These are phyloP conservation scores for Ballota nigra DNA, from an alignment of 257 asterid genomes.

Conservation along the genomic window DNA sequence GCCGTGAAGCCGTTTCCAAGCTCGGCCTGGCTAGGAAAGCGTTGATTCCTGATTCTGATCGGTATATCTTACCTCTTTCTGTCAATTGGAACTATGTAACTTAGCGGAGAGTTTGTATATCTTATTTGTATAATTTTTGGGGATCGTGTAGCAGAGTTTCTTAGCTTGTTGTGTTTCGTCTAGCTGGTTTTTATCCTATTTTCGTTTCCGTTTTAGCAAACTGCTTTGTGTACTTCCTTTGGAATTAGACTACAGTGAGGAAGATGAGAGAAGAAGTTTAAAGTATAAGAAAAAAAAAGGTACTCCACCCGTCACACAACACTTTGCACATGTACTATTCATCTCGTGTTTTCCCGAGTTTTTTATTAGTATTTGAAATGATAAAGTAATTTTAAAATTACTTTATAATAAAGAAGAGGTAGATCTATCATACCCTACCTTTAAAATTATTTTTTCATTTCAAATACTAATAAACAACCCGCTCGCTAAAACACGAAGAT, in stretches of 20 bases:
- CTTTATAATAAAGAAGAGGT: too few relatives aligned
- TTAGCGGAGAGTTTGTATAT: neutral
- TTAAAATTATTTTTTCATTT: too few relatives aligned
- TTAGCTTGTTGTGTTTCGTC: neutral
- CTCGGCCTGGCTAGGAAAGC: conserved; percentile 61
- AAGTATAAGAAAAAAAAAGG: neutral
- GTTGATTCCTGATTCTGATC: conserved; percentile 66
- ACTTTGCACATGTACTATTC: too few relatives aligned
- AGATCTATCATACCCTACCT: too few relatives aligned
- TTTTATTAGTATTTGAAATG: too few relatives aligned
- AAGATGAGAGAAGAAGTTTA: neutral
- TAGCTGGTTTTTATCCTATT: neutral
- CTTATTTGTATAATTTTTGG: neutral
- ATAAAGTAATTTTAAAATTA: too few relatives aligned
- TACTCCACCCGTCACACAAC: too few relatives aligned
- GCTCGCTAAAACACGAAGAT: too few relatives aligned
- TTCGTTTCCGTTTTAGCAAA: neutral
- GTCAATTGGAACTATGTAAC: neutral
- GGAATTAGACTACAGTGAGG: neutral
- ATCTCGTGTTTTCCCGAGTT: too few relatives aligned
- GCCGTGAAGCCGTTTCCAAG: conserved; percentile 69
- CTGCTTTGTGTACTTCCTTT: neutral
- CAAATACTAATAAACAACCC: too few relatives aligned
- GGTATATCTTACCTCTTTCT: conserved; percentile 40
- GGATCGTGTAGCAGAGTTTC: neutral